Percentiles rank a stretch among this genome's conserved stretches.
Evolutionary conservation across 164 flowering plant species (phyloP).

Genomic region (Vitis riparia): DNA sequence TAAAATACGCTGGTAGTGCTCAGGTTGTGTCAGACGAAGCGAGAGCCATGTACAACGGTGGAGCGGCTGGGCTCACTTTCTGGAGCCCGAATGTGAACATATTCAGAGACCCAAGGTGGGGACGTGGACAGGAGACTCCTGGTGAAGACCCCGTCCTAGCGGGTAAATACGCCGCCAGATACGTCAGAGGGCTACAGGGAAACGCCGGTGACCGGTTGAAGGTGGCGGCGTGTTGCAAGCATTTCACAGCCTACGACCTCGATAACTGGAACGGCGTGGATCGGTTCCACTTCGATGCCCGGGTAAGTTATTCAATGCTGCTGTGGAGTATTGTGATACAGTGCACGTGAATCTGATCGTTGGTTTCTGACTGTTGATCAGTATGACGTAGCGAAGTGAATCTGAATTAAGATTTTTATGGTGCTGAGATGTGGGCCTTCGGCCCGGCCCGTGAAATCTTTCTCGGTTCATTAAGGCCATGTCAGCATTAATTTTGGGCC

Average conservation of each 20-base stretch:
- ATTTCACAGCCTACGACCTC: constrained; percentile 91
- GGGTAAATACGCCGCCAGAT: constrained; percentile 70
- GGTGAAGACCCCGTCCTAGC: constrained; percentile 86
- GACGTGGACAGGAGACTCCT: constrained; percentile 97
- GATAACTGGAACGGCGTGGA: constrained; percentile 91
- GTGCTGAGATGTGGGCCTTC: too few relatives aligned
- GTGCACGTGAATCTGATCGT: constrained; percentile 1
- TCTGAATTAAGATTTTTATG: neutral
- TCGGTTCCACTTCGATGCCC: constrained; percentile 86
- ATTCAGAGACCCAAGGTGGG: constrained; percentile 92
- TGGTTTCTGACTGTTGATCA: neutral
- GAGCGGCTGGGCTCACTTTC: constrained; percentile 72
- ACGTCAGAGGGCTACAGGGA: constrained; percentile 82
- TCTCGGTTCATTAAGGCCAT: too few relatives aligned
- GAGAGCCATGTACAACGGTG: constrained; percentile 92
- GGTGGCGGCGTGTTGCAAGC: constrained; percentile 94
- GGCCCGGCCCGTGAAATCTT: too few relatives aligned
- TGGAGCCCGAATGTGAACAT: constrained; percentile 97
- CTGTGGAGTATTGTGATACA: neutral
- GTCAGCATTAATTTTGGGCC: too few relatives aligned
- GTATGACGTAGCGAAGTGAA: neutral
- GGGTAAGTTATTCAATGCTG: constrained; percentile 32
- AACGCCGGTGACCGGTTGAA: constrained; percentile 54
- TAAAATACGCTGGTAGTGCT: neutral
- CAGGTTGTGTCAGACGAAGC: constrained; percentile 94